A percentile compares a stretch with the other conserved stretches of the same genome.
Evolutionary conservation across 345 rosid species (phyloP).

Genomic region (Lumnitzera racemosa): DNA sequence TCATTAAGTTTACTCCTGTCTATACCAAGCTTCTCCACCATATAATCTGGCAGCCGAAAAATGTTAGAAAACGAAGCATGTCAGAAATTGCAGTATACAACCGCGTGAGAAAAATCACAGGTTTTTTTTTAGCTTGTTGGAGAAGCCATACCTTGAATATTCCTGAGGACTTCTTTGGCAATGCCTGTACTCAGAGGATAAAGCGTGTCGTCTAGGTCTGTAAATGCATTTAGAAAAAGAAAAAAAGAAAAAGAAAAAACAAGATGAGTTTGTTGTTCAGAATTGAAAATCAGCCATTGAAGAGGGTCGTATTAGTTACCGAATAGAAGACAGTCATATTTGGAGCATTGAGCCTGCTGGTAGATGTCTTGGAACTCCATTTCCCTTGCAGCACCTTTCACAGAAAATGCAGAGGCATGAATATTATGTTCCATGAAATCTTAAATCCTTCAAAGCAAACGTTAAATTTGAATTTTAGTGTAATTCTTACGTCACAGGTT

Average conservation of each 20-base stretch:
- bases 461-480: background rate
- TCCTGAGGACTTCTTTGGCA: conserved; percentile 42
- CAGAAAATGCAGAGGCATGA: conserved; percentile 6
- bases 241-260: too few species aligned
- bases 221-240: conserved; percentile 1
- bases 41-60: conserved; percentile 39
- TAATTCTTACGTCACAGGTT: background rate
- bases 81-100: background rate
- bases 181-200: conserved; percentile 68
- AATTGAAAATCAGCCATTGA: background rate
- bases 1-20: conserved; percentile 46
- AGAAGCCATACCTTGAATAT: conserved; percentile 48
- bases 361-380: conserved; percentile 49
- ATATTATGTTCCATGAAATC: background rate
- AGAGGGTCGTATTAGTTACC: conserved; percentile 29
- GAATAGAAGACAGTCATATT: conserved; percentile 73
- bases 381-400: conserved; percentile 13
- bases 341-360: conserved; percentile 23
- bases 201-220: conserved; percentile 94
- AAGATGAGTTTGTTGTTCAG: background rate
- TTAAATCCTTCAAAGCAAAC: background rate
- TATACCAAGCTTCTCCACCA: conserved; percentile 64
- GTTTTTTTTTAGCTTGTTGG: background rate
- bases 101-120: background rate
- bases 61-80: background rate